A percentile compares a stretch with the other conserved stretches of the same genome.
phyloP scores from a whole-genome alignment of 2,329 filamentous ascomycete species.

The Ophiocordyceps camponoti-leonardi region DNA sequence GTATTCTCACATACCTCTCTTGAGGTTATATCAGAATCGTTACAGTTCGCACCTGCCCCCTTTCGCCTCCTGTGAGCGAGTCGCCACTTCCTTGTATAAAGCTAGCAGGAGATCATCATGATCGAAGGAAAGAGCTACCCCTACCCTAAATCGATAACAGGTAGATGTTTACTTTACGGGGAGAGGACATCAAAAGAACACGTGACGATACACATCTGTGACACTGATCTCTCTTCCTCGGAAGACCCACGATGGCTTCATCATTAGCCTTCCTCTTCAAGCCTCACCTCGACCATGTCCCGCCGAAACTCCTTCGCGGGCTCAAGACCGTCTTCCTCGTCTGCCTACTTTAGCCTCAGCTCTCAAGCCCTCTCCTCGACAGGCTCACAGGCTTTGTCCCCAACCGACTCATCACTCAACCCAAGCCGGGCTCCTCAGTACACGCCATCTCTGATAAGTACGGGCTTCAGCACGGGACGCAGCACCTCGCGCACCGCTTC shows the following conservation, averaged over 20 bases:
- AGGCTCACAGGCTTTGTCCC: background rate
- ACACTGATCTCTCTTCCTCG: background rate
- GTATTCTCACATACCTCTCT: too few relatives aligned
- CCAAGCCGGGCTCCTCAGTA: constrained; percentile 1
- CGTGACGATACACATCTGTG: background rate
- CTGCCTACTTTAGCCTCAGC: constrained; percentile 9
- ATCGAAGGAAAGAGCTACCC: background rate
- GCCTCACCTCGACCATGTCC: background rate
- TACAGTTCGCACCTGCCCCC: background rate
- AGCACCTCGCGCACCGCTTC: constrained; percentile 17
- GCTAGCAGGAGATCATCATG: too few relatives aligned
- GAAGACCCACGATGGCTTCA: background rate
- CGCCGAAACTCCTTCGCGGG: background rate
- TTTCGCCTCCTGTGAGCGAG: background rate
- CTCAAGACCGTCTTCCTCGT: constrained; percentile 5
- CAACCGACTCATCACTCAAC: background rate
- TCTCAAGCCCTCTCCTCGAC: background rate
- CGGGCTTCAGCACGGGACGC: constrained; percentile 4
- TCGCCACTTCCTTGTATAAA: background rate
- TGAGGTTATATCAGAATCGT: too few relatives aligned
- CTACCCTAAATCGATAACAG: background rate
- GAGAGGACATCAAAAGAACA: background rate
- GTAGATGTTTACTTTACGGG: too few relatives aligned
- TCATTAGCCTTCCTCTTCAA: background rate
- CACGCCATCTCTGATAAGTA: constrained; percentile 5